Evolutionary conservation across 805 yeast genomes (phyloP).

Genomic region (Aciculoconidium aculeatum): DNA sequence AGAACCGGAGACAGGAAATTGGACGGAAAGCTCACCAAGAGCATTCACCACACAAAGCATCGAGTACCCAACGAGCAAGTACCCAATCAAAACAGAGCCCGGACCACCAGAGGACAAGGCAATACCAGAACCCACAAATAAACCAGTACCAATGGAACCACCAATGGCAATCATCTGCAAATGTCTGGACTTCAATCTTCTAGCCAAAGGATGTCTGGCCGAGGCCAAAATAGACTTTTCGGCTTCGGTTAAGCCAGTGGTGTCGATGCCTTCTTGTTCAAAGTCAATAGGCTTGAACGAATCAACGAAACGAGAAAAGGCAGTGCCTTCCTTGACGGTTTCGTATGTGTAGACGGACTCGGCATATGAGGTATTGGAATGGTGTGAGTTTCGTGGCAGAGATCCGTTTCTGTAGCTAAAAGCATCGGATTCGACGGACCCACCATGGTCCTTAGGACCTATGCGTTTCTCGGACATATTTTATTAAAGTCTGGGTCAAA

Average conservation of each 20-base stretch:
- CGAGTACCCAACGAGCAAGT: conserved; percentile 17
- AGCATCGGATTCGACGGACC: conserved; percentile 8
- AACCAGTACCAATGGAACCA: conserved; percentile 80
- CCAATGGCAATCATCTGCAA: conserved; percentile 76
- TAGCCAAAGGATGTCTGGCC: conserved; percentile 38
- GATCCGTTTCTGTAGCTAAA: conserved; percentile 10
- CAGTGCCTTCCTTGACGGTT: conserved; percentile 11
- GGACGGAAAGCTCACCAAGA: conserved; percentile 48
- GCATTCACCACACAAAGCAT: conserved; percentile 27
- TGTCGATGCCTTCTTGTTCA: conserved; percentile 22
- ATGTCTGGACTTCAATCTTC: conserved; percentile 42
- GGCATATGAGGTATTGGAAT: conserved; percentile 5
- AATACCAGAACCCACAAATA: conserved; percentile 44
- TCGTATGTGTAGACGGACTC: conserved; percentile 9
- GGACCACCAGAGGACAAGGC: conserved; percentile 32
- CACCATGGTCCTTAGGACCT: not conserved
- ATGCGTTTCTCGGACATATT: conserved; percentile 3
- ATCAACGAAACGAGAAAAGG: conserved; percentile 21
- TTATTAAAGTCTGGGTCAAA: not conserved
- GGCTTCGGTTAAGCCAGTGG: conserved; percentile 28
- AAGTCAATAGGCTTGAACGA: conserved; percentile 34
- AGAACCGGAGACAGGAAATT: conserved; percentile 50
- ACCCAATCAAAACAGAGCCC: conserved; percentile 22
- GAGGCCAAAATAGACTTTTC: conserved; percentile 36
- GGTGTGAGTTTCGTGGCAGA: conserved; percentile 4